Base-by-base conservation (phyloP, 495 filamentous ascomycete genomes). In the Stereocaulon alpinum region DNA sequence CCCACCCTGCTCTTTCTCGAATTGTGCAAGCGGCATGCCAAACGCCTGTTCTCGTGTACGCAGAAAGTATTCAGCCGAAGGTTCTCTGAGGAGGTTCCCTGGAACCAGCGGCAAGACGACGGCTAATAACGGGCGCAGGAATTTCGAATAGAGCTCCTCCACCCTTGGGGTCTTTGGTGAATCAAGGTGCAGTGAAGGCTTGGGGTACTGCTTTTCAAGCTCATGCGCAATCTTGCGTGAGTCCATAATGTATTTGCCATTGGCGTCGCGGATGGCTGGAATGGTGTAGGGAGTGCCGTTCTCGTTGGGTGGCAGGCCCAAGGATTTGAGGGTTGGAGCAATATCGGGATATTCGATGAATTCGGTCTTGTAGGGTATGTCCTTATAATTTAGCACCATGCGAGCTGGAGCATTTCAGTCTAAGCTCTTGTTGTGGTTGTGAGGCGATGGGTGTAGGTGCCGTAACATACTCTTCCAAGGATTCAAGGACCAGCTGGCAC, bases 281-380 rank as follows among this genome's bases (percentile, higher is more conserved):
- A 77, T 72, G 6, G 80, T 80, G 71, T 83, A 85, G 30, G 68
- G 41, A 15, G 59, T 56, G 27, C 61, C 67, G 0, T 67, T 66
- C 51, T 70, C 56, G 63, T 77, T 82, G 49, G 74, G 69, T 40
- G 69, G 56, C 40, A 75, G 49, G 40, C 68, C 69, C 55, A 67
- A 22, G 22, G 73, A 70, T 56, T 75, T 68, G 47, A 82, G 66
- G 27, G 56, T 73, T 1, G 77, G 70, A 9, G 66, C 72, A 59
- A 87, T 72, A 49, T 85, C 78, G 5, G 82, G 83, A 66, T 86
- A 86, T 63, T 86, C 80, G 57, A 81, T 67, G 82, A 81, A 86
- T 76, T 82, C 72, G 5, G 84, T 87, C 58, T 74, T 72, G 70
- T 85, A 86, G 51, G 78, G 72, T n/a, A 86, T 66, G 7, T 71